A percentile compares a stretch with the other conserved stretches of the same genome.
Evolutionary conservation across 1,139 yeast species (phyloP).

Genomic region (Arxiozyma slooffiae): DNA sequence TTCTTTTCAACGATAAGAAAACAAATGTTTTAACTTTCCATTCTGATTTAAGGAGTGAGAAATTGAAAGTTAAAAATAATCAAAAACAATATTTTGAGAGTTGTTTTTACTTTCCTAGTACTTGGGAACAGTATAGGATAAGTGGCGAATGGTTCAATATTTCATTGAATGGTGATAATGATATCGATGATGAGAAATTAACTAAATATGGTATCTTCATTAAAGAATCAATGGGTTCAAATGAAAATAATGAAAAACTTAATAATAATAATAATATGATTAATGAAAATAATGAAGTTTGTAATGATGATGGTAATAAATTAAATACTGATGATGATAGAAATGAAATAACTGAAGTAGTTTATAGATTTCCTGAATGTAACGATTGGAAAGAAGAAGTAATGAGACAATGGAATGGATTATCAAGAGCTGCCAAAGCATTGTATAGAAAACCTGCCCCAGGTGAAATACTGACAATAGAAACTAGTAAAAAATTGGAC

Average conservation of each 20-base stretch:
- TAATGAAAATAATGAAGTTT: no score
- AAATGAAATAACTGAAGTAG: no score
- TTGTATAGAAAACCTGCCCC: slow-evolving; percentile 69
- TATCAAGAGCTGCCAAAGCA: slow-evolving; percentile 51
- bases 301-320: no score
- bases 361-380: slow-evolving; percentile 35
- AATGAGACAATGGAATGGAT: slow-evolving; percentile 48
- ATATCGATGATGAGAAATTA: slow-evolving; percentile 7
- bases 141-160: slow-evolving; percentile 46
- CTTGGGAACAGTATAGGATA: slow-evolving; percentile 61
- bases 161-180: slow-evolving; percentile 8
- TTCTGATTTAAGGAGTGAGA: slow-evolving; percentile 63
- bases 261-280: no score
- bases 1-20: slow-evolving; percentile 57
- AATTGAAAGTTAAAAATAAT: slow-evolving; percentile 42
- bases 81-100: slow-evolving; percentile 47
- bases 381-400: slow-evolving; percentile 63
- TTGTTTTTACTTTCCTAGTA: slow-evolving; percentile 56
- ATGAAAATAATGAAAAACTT: no score
- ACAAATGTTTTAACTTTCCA: slow-evolving; percentile 62
- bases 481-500: slow-evolving; percentile 49
- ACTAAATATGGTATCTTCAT: slow-evolving; percentile 19
- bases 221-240: not conserved
- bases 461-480: slow-evolving; percentile 48
- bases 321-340: no score